Conservation (phyloP, 306 rosid species). For the Lithocarpus polystachyus region DNA sequence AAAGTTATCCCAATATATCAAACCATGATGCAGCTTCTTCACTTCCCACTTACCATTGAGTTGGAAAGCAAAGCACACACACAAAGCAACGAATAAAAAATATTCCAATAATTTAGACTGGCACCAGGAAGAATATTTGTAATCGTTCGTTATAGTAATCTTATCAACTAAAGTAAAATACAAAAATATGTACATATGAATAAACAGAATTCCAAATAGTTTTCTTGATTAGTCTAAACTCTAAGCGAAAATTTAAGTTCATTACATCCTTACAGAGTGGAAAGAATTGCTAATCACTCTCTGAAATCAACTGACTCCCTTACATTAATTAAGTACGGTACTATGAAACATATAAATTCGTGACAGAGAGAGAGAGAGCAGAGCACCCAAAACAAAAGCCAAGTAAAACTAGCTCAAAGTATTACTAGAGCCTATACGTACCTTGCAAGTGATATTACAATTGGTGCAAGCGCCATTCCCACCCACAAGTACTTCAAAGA, state of each 20-base stretch:
- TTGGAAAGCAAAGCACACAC: background rate
- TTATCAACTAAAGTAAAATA: too few species aligned
- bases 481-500: constrained; percentile 47
- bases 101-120: background rate
- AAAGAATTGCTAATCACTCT: too few species aligned
- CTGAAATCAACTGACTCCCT: background rate
- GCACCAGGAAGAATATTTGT: background rate
- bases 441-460: constrained; percentile 78
- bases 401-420: background rate
- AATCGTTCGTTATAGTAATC: too few species aligned
- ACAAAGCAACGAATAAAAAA: background rate
- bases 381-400: background rate
- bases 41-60: background rate
- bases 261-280: too few species aligned
- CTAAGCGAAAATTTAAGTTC: too few species aligned
- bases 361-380: background rate
- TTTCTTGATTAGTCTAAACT: background rate
- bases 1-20: background rate
- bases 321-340: background rate
- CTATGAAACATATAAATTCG: background rate
- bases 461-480: constrained; percentile 39
- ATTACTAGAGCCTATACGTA: constrained; percentile 20
- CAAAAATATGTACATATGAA: too few species aligned
- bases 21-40: background rate
- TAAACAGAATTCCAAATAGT: background rate